A percentile compares a stretch with the other conserved stretches of the same genome.
These are phyloP conservation scores for Nannizziopsis barbatae DNA, from an alignment of 2,329 filamentous ascomycete species.

Conservation along the genomic window DNA sequence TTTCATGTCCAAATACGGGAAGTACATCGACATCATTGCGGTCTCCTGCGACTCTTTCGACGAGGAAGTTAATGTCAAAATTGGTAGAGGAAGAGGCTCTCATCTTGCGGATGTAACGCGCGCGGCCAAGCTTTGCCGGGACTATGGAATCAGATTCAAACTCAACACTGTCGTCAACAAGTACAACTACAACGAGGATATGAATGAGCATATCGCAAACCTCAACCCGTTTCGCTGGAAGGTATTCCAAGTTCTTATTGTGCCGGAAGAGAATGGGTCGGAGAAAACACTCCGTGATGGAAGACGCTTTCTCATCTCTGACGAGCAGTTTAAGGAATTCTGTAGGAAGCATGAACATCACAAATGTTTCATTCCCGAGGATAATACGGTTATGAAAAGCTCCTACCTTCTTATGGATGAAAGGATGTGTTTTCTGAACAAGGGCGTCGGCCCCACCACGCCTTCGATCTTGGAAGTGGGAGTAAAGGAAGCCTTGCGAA, in stretches of 20 bases:
- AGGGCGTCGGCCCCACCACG: slow-evolving; percentile 22
- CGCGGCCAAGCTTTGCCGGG: slow-evolving; percentile 20
- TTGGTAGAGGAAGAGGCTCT: slow-evolving; percentile 40
- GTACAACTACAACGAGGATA: slow-evolving; percentile 42
- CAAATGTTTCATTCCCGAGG: slow-evolving; percentile 37
- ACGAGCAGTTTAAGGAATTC: slow-evolving; percentile 38
- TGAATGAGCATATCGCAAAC: slow-evolving; percentile 29
- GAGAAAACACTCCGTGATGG: slow-evolving; percentile 27
- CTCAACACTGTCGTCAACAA: slow-evolving; percentile 45
- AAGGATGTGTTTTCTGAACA: slow-evolving; percentile 41
- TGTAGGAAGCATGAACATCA: slow-evolving; percentile 22
- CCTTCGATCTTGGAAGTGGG: slow-evolving; percentile 37
- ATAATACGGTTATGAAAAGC: slow-evolving; percentile 40
- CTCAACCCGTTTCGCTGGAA: slow-evolving; percentile 45
- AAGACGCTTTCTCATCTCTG: slow-evolving; percentile 34
- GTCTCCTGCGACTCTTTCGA: slow-evolving; percentile 42
- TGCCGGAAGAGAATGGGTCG: slow-evolving; percentile 39
- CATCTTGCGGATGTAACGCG: slow-evolving; percentile 37
- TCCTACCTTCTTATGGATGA: slow-evolving; percentile 44
- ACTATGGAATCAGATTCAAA: slow-evolving; percentile 38
- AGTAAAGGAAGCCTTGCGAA: slow-evolving; percentile 35
- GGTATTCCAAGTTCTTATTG: slow-evolving; percentile 42
- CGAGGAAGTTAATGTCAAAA: slow-evolving; percentile 39
- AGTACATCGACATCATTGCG: slow-evolving; percentile 42
- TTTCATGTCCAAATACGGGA: slow-evolving; percentile 35